Conservation (phyloP, 2,329 filamentous ascomycete species). For the Botrytis elliptica region DNA sequence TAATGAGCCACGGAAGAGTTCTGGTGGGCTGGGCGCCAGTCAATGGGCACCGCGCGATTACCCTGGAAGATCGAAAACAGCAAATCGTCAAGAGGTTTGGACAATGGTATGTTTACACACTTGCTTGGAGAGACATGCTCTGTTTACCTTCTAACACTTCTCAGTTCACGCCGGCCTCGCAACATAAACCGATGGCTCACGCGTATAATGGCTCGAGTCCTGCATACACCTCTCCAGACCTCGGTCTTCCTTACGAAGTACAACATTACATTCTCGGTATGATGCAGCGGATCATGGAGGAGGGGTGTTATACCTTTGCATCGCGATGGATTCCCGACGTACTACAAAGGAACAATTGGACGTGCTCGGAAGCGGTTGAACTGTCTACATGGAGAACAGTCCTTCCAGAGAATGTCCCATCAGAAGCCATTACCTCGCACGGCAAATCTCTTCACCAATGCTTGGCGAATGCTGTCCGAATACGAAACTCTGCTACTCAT, state of each 20-base stretch:
- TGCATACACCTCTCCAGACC: constrained; percentile 24
- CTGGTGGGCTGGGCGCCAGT: constrained; percentile 25
- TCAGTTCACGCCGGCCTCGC: constrained; percentile 7
- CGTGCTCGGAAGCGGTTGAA: constrained; percentile 37
- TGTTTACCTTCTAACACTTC: background rate
- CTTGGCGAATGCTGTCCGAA: constrained; percentile 34
- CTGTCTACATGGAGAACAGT: constrained; percentile 35
- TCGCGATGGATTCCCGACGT: constrained; percentile 34
- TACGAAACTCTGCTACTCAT: constrained; percentile 37
- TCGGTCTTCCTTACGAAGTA: constrained; percentile 39
- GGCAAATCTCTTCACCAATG: constrained; percentile 28
- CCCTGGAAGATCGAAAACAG: constrained; percentile 4
- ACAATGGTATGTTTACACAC: constrained; percentile 27
- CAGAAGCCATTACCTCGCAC: constrained; percentile 27
- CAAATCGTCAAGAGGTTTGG: constrained; percentile 28
- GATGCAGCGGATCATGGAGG: constrained; percentile 38
- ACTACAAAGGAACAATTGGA: constrained; percentile 32
- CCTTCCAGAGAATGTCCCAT: constrained; percentile 30
- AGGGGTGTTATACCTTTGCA: constrained; percentile 38
- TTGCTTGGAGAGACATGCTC: constrained; percentile 17
- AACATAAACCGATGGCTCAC: background rate
- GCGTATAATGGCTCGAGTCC: constrained; percentile 8
- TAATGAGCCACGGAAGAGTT: background rate
- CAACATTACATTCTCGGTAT: constrained; percentile 38
- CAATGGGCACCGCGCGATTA: constrained; percentile 35